Evolutionary conservation across 1,139 yeast species (phyloP).

Genomic region (Kodamaea ohmeri): DNA sequence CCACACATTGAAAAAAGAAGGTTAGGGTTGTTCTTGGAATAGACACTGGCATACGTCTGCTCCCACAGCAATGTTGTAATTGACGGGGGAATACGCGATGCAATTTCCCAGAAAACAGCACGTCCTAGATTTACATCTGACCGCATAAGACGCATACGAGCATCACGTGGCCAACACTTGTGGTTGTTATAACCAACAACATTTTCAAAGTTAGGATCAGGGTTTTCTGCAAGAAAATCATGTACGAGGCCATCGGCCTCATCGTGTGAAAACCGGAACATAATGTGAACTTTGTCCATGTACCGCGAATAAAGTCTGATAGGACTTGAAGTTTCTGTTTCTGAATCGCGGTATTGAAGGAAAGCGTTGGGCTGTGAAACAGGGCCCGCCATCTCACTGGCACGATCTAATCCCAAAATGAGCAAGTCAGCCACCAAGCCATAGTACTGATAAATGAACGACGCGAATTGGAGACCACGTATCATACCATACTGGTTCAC

Average conservation of each 20-base stretch:
- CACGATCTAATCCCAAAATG: constrained; percentile 82
- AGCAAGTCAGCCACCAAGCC: constrained; percentile 82
- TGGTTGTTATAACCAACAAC: constrained; percentile 86
- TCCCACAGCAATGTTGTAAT: constrained; percentile 78
- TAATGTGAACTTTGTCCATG: constrained; percentile 74
- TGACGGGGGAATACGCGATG: constrained; percentile 74
- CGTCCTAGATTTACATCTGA: constrained; percentile 90
- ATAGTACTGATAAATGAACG: constrained; percentile 86
- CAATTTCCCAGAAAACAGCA: constrained; percentile 89
- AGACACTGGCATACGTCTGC: constrained; percentile 79
- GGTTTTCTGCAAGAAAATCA: constrained; percentile 76
- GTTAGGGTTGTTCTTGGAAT: constrained; percentile 87
- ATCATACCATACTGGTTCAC: constrained; percentile 85
- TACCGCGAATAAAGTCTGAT: constrained; percentile 80
- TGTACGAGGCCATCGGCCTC: constrained; percentile 77
- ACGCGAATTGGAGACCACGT: constrained; percentile 85
- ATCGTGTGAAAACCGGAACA: constrained; percentile 65
- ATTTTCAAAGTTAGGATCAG: constrained; percentile 87
- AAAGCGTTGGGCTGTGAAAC: constrained; percentile 72
- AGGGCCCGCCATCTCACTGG: constrained; percentile 82
- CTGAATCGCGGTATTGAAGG: constrained; percentile 61
- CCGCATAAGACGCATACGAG: constrained; percentile 86
- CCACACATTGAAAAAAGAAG: constrained; percentile 90
- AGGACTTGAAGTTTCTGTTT: constrained; percentile 64
- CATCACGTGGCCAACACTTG: constrained; percentile 93